Conservation (phyloP, 1,284 basidiomycete species). For the Psilocybe mexicana region DNA sequence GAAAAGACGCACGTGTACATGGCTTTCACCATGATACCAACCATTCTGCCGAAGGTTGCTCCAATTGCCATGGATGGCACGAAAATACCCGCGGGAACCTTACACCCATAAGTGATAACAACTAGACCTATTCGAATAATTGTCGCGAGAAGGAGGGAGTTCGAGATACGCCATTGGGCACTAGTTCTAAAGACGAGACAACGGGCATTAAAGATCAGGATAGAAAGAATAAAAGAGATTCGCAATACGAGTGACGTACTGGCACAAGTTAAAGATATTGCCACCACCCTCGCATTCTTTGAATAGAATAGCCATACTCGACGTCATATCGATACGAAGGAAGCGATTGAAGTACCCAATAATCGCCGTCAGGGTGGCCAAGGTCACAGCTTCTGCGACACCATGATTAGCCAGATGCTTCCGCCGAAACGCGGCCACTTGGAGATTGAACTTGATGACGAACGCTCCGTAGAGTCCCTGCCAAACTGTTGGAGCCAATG, state of each 20-base stretch:
- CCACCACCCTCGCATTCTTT: slow-evolving; percentile 95
- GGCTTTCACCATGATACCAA: slow-evolving; percentile 94
- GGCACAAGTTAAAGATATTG: slow-evolving; percentile 91
- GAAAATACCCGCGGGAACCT: slow-evolving; percentile 97
- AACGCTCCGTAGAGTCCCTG: slow-evolving; percentile 97
- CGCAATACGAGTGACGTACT: slow-evolving; percentile 56
- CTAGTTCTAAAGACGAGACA: slow-evolving; percentile 59
- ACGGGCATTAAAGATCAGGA: slow-evolving; percentile 2
- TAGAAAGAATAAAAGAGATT: neutral
- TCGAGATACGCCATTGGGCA: slow-evolving; percentile 93
- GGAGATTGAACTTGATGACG: slow-evolving; percentile 95
- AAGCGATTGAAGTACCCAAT: slow-evolving; percentile 96
- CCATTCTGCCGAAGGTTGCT: slow-evolving; percentile 93
- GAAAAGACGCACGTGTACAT: slow-evolving; percentile 70
- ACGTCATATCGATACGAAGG: slow-evolving; percentile 97
- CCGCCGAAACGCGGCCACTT: slow-evolving; percentile 91
- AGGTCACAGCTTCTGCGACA: slow-evolving; percentile 85
- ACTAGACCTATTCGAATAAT: slow-evolving; percentile 87
- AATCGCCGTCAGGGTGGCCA: slow-evolving; percentile 88
- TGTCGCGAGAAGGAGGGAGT: slow-evolving; percentile 90
- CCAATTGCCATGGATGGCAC: slow-evolving; percentile 98
- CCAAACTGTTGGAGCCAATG: neutral
- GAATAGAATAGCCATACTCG: slow-evolving; percentile 95
- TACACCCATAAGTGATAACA: slow-evolving; percentile 92
- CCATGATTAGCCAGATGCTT: slow-evolving; percentile 86